These are phyloP conservation scores for Amanita rubescens DNA, from an alignment of 768 basidiomycete species.

Conservation along the genomic window DNA sequence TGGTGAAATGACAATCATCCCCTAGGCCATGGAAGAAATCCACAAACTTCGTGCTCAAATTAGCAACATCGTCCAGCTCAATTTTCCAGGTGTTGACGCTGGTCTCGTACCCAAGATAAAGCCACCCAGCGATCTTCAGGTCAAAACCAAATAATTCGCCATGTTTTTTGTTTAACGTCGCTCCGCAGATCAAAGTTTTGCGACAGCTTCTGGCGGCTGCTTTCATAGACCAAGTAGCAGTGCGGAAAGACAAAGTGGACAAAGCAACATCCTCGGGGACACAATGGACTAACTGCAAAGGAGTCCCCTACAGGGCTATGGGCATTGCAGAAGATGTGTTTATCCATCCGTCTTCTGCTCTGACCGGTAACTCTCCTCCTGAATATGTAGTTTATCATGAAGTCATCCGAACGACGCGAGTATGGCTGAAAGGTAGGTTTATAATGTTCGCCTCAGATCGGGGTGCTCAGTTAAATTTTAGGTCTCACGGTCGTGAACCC, in stretches of 20 bases:
- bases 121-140: constrained; percentile 79
- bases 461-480: constrained; percentile 18
- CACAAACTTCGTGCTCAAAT: constrained; percentile 92
- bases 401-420: constrained; percentile 62
- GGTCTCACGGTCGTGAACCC: constrained; percentile 83
- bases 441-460: neutral
- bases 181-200: constrained; percentile 72
- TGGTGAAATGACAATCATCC: neutral
- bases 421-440: constrained; percentile 72
- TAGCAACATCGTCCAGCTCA: constrained; percentile 72
- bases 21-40: constrained; percentile 92
- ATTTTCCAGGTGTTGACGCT: constrained; percentile 58
- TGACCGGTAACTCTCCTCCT: constrained; percentile 64
- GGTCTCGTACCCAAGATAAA: constrained; percentile 56
- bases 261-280: constrained; percentile 49
- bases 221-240: constrained; percentile 93
- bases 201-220: constrained; percentile 82
- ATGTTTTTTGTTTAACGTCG: constrained; percentile 2
- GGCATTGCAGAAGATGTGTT: constrained; percentile 83
- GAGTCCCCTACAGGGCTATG: constrained; percentile 76
- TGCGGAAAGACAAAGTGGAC: constrained; percentile 77
- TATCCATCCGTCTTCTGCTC: constrained; percentile 84
- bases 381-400: constrained; percentile 86
- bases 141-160: constrained; percentile 19
- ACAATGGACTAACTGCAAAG: constrained; percentile 68